Evolutionary conservation across 164 flowering plant species (phyloP).

Genomic region (Tetrastigma voinierianum): DNA sequence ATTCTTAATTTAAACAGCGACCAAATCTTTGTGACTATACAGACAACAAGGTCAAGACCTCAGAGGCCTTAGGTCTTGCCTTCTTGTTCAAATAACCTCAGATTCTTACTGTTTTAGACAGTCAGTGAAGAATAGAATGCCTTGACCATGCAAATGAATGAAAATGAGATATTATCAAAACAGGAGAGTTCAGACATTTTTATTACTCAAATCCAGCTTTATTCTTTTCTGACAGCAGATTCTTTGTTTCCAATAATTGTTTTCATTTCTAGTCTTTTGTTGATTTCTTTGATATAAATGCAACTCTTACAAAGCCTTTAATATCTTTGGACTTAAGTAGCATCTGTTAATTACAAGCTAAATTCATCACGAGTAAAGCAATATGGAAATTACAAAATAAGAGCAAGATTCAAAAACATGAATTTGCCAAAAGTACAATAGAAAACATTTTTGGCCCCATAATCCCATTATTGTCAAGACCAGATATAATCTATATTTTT

Average conservation of each 20-base stretch:
- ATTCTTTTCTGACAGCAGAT: conserved; percentile 52
- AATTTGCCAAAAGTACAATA: neutral
- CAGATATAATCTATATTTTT: no score
- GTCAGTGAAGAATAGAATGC: neutral
- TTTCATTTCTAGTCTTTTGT: conserved; percentile 62
- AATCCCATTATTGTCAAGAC: no score
- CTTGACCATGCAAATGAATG: neutral
- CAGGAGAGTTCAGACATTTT: no score
- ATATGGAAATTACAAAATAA: neutral
- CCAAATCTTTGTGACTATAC: conserved; percentile 51
- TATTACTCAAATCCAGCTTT: conserved; percentile 74
- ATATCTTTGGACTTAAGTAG: conserved; percentile 53
- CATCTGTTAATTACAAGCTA: conserved; percentile 27
- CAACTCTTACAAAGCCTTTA: conserved; percentile 58
- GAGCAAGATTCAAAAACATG: neutral
- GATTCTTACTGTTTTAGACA: conserved; percentile 12
- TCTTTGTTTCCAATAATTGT: conserved; percentile 55
- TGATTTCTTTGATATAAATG: conserved; percentile 54
- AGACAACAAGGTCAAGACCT: no score
- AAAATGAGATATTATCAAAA: no score
- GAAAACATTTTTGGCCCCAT: neutral
- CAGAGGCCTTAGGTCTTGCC: conserved; percentile 42
- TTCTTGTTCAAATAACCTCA: conserved; percentile 72
- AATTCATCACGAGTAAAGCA: neutral
- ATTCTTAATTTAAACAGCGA: conserved; percentile 39